phyloP scores from a whole-genome alignment of 208 protist genomes.

The Trypanosoma vivax region DNA sequence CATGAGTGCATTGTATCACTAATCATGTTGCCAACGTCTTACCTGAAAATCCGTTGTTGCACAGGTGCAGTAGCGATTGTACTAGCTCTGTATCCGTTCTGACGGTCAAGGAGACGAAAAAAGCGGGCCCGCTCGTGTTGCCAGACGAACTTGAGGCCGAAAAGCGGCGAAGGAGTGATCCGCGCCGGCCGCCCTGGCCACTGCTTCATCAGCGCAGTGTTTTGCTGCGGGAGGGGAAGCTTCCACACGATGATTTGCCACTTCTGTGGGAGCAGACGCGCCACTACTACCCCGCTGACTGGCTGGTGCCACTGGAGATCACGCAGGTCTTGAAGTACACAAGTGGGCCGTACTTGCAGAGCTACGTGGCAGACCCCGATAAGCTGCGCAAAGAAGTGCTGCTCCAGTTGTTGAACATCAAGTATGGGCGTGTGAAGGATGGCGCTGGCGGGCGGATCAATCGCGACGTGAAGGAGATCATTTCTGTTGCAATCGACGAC shows the following conservation, averaged over 20 bases:
- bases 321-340: constrained; percentile 85
- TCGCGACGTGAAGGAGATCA: constrained; percentile 79
- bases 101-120: constrained; percentile 74
- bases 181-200: constrained; percentile 74
- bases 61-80: too few species aligned
- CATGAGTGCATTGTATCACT: too few species aligned
- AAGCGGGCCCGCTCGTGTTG: constrained; percentile 66
- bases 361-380: constrained; percentile 78
- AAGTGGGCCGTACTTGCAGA: constrained; percentile 64
- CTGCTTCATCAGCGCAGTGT: constrained; percentile 78
- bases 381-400: constrained; percentile 77
- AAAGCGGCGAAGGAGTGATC: constrained; percentile 59
- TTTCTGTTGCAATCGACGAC: constrained; percentile 73
- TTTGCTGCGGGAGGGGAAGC: constrained; percentile 73
- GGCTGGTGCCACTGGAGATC: constrained; percentile 79
- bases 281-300: constrained; percentile 81
- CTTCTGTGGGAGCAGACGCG: constrained; percentile 79
- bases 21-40: too few species aligned
- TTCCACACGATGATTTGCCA: constrained; percentile 59
- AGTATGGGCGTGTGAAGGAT: constrained; percentile 67
- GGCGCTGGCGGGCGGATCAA: constrained; percentile 60
- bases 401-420: constrained; percentile 74
- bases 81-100: constrained; percentile 76
- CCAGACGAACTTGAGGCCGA: constrained; percentile 61
- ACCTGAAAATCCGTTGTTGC: too few species aligned